phyloP scores from a whole-genome alignment of 1,284 basidiomycete genomes.

The Waitea zeae region DNA sequence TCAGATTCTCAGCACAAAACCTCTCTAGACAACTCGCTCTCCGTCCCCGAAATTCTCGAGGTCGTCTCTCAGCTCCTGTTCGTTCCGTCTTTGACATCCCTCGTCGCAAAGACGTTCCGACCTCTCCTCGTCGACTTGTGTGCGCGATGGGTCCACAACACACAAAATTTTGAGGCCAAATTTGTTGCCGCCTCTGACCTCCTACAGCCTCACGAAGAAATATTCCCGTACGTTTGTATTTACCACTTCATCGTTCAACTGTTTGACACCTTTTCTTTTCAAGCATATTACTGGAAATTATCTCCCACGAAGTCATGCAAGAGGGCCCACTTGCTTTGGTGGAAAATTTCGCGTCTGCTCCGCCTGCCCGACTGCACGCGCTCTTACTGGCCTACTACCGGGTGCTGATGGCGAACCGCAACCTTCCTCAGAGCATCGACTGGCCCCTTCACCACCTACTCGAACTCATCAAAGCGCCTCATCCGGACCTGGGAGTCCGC shows the following conservation, averaged over 20 bases:
- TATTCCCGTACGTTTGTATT: slow-evolving; percentile 46
- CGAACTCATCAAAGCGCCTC: slow-evolving; percentile 32
- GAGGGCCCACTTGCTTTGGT: slow-evolving; percentile 38
- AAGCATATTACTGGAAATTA: slow-evolving; percentile 33
- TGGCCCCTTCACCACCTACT: slow-evolving; percentile 54
- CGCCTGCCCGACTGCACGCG: slow-evolving; percentile 34
- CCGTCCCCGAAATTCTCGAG: too few species aligned
- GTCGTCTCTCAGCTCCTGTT: too few species aligned
- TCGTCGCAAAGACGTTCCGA: slow-evolving; percentile 39
- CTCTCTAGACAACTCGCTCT: too few species aligned
- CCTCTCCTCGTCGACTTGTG: slow-evolving; percentile 58
- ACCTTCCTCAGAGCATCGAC: slow-evolving; percentile 37
- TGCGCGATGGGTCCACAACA: slow-evolving; percentile 44
- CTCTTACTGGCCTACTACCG: slow-evolving; percentile 70
- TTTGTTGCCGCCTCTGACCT: slow-evolving; percentile 43
- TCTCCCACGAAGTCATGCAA: slow-evolving; percentile 23
- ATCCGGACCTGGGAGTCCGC: slow-evolving; percentile 44
- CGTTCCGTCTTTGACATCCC: slow-evolving; percentile 31
- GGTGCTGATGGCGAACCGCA: slow-evolving; percentile 54
- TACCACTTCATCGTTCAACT: background rate
- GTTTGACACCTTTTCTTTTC: slow-evolving; percentile 6
- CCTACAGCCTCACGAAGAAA: slow-evolving; percentile 52
- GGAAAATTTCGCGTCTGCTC: slow-evolving; percentile 15
- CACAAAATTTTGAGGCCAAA: slow-evolving; percentile 28
- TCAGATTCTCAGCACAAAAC: too few species aligned